These are phyloP conservation scores for Talaromyces sp. DNA, from an alignment of 2,329 filamentous ascomycete species.

Conservation along the genomic window DNA sequence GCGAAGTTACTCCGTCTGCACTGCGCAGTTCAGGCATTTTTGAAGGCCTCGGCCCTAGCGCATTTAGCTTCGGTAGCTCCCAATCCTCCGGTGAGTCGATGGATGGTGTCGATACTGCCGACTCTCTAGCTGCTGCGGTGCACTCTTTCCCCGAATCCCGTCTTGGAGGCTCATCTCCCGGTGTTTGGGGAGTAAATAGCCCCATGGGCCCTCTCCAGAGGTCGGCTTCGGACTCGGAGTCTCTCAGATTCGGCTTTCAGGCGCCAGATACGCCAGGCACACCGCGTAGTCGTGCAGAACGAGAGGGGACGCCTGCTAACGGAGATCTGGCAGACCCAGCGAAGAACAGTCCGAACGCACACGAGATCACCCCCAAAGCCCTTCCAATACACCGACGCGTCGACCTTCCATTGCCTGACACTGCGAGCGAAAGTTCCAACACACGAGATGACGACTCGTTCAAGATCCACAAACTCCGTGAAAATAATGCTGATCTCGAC, in stretches of 20 bases:
- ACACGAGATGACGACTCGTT: conserved; percentile 12
- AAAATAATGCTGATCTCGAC: conserved; percentile 19
- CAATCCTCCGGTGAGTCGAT: conserved; percentile 38
- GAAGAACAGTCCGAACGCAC: conserved; percentile 13
- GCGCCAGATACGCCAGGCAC: conserved; percentile 27
- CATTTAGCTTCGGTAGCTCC: conserved; percentile 35
- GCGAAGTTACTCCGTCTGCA: conserved; percentile 55
- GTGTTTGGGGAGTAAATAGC: conserved; percentile 44
- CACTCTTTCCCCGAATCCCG: conserved; percentile 31
- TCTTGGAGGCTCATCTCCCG: conserved; percentile 36
- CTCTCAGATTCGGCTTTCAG: conserved; percentile 24
- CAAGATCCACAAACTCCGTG: conserved; percentile 8
- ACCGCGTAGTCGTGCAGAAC: conserved; percentile 24
- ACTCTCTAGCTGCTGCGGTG: conserved; percentile 22
- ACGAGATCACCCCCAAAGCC: conserved; percentile 27
- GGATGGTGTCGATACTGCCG: conserved; percentile 24
- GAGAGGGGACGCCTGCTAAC: conserved; percentile 21
- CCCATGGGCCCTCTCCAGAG: conserved; percentile 45
- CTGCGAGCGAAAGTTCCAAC: conserved; percentile 30
- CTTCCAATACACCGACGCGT: conserved; percentile 31
- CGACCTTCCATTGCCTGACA: conserved; percentile 34
- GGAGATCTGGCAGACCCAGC: conserved; percentile 13
- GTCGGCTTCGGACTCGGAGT: conserved; percentile 36
- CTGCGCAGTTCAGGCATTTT: conserved; percentile 50
- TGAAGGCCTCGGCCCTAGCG: conserved; percentile 22